Evolutionary conservation across 331 rosid genomes (phyloP).

Genomic region (Rhamnella rubrinervis): DNA sequence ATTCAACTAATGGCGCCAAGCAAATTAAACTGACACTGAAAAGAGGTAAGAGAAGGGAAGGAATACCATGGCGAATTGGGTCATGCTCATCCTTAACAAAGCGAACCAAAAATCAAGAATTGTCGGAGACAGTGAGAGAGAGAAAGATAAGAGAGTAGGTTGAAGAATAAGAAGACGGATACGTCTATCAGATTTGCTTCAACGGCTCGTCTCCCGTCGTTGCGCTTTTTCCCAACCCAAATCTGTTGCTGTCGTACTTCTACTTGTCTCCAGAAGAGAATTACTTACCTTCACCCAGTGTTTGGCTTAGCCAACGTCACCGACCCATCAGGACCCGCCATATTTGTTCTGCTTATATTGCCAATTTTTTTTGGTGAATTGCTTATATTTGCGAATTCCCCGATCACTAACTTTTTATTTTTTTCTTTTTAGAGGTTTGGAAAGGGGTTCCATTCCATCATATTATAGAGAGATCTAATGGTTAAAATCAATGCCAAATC

Average conservation of each 20-base stretch:
- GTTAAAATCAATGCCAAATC: too few relatives aligned
- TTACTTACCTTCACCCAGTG: neutral
- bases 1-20: slow-evolving; percentile 2
- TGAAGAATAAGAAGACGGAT: neutral
- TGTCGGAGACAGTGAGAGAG: neutral
- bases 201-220: neutral
- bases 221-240: neutral
- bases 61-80: slow-evolving; percentile 91
- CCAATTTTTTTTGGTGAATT: too few relatives aligned
- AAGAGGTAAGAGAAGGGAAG: slow-evolving; percentile 7
- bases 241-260: neutral
- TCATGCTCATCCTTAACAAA: slow-evolving; percentile 45
- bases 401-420: too few relatives aligned
- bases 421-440: too few relatives aligned
- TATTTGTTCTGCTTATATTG: too few relatives aligned
- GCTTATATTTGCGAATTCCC: too few relatives aligned
- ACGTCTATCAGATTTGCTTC: slow-evolving; percentile 14
- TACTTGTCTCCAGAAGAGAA: neutral
- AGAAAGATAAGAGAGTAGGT: neutral
- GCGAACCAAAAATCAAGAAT: neutral
- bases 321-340: slow-evolving; percentile 2
- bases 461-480: too few relatives aligned
- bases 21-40: slow-evolving; percentile 1
- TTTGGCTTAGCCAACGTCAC: neutral
- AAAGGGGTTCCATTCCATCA: too few relatives aligned